Base-by-base conservation (phyloP, 768 basidiomycete species). In the Podaxis sp. region DNA sequence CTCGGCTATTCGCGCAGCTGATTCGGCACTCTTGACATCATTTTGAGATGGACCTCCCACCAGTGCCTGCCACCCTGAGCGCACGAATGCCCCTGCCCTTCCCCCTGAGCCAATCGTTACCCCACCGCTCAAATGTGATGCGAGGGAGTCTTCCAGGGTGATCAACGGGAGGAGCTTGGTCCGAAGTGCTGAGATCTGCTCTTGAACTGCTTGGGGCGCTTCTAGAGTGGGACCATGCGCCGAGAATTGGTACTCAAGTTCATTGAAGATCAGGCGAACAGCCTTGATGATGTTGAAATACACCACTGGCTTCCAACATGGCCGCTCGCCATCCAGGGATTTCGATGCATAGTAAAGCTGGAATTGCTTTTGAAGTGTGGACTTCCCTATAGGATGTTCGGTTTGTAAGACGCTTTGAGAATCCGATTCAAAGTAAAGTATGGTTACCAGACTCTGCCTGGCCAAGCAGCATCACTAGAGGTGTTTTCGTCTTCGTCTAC, bases 261-360 rank as follows among this genome's bases (percentile, higher is more conserved):
- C 88, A 60, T 86, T 82, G 55, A 93, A 79, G 50, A 90, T 86
- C 74, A 84, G 86, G 28, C 87, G 85, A 18, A 92, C 75, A 53
- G 89, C 90, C 68, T 86, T 88, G 78, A 93, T 83, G 64, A 93
- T 79, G 74, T 93, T 93, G 77, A 90, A 87, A 73, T 90, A 91
- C 32, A 93, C 86, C 32, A 92, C 85, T 2, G 89, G 85, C 18
- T 84, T 81, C 91, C 92, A 93, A 3, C 83, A 84, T 0, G 85
- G 81, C 23, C 88, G 85, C 73, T 89, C 88, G 54, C 78, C 74
- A 47, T 92, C 88, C 37, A 93, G 81, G 0, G 86, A 76, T 60
- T 82, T 79, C 2, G 88, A 85, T 6, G 90, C 86, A 67, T 91
- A 91, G 73, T 86, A 88, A 0, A 92, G 78, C 68, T 93, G 90